A percentile compares a stretch with the other conserved stretches of the same genome.
phyloP scores from a whole-genome alignment of 2,329 filamentous ascomycete species.

The Teratosphaeriaceae sp. region DNA sequence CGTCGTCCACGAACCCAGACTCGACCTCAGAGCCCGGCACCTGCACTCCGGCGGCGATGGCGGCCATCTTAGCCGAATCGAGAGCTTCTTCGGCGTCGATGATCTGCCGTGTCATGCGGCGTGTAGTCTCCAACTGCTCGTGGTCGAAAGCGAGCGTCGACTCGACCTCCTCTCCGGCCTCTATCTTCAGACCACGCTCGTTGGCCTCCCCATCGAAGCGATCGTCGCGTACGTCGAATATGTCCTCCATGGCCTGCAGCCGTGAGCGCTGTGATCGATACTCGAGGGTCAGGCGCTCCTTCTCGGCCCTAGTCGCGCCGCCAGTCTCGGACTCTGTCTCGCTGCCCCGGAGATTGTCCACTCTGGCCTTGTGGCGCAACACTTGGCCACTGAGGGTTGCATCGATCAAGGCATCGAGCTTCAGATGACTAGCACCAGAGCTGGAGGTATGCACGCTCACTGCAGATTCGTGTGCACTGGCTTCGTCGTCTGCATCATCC shows the following conservation, averaged over 20 bases:
- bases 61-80: slow-evolving; percentile 4
- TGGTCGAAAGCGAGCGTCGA: slow-evolving; percentile 2
- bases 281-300: background rate
- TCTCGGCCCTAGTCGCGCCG: too few species aligned
- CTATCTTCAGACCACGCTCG: background rate
- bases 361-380: too few species aligned
- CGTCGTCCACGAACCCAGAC: slow-evolving; percentile 10
- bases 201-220: slow-evolving; percentile 2
- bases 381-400: too few species aligned
- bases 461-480: too few species aligned
- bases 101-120: background rate
- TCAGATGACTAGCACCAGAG: too few species aligned
- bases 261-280: background rate
- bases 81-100: slow-evolving; percentile 3
- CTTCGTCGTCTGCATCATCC: too few species aligned
- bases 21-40: slow-evolving; percentile 4
- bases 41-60: slow-evolving; percentile 5
- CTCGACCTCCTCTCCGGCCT: slow-evolving; percentile 3
- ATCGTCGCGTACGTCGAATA: slow-evolving; percentile 2
- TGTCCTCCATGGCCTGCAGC: background rate
- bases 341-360: too few species aligned
- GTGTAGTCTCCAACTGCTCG: background rate
- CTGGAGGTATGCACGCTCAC: too few species aligned
- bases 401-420: too few species aligned
- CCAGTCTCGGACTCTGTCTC: too few species aligned